A percentile compares a stretch with the other conserved stretches of the same genome.
Conservation (phyloP, 1,139 yeast species). For the Tardiomyces blankii region DNA sequence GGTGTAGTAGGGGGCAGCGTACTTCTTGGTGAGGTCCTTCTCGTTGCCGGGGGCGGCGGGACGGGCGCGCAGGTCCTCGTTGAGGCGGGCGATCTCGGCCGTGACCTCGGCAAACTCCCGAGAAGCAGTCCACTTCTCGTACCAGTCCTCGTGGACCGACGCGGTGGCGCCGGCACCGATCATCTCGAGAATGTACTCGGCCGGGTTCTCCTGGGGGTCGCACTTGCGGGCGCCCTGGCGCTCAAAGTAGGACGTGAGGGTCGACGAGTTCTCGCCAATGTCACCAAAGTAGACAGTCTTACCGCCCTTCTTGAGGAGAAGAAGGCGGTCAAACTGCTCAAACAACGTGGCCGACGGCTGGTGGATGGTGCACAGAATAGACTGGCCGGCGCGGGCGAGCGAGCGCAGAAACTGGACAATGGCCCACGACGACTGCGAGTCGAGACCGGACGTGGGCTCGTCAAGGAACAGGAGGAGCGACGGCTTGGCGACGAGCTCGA, state of each 20-base stretch:
- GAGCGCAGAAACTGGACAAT: slow-evolving; percentile 40
- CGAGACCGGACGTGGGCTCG: slow-evolving; percentile 51
- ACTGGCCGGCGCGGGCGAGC: slow-evolving; percentile 45
- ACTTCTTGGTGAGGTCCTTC: slow-evolving; percentile 12
- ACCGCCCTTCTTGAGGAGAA: slow-evolving; percentile 44
- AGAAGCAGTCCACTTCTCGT: slow-evolving; percentile 31
- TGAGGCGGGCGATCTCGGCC: slow-evolving; percentile 28
- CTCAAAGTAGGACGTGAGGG: slow-evolving; percentile 46
- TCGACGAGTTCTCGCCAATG: slow-evolving; percentile 42
- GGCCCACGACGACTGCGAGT: slow-evolving; percentile 50
- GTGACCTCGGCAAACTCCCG: slow-evolving; percentile 29
- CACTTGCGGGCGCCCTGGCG: slow-evolving; percentile 39
- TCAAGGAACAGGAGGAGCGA: slow-evolving; percentile 41
- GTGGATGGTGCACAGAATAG: slow-evolving; percentile 46
- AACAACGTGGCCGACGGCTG: slow-evolving; percentile 49
- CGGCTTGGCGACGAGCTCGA: slow-evolving; percentile 47
- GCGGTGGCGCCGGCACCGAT: slow-evolving; percentile 67
- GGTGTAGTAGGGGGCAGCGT: slow-evolving; percentile 23
- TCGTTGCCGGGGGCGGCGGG: slow-evolving; percentile 13
- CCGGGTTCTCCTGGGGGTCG: slow-evolving; percentile 45
- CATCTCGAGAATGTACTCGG: slow-evolving; percentile 52
- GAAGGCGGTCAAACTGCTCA: slow-evolving; percentile 40
- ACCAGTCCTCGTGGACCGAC: slow-evolving; percentile 32
- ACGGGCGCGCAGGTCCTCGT: slow-evolving; percentile 17
- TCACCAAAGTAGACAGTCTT: slow-evolving; percentile 59